Conservation (phyloP, 2,329 filamentous ascomycete genomes). For the Zasmidium angulare region DNA sequence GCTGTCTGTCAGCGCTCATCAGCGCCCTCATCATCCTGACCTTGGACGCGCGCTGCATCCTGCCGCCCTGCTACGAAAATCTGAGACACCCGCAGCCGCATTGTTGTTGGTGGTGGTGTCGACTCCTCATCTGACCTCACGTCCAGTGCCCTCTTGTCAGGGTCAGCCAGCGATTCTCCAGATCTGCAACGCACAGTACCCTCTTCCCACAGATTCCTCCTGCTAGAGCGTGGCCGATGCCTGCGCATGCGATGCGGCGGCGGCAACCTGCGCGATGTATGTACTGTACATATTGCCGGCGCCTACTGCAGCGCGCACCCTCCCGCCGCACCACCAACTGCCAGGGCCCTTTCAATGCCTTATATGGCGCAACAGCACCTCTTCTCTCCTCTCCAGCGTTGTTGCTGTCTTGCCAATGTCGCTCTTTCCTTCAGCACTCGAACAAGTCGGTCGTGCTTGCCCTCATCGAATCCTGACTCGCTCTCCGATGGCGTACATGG, state of each 20-base stretch:
- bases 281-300: not conserved
- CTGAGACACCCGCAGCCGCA: slow-evolving; percentile 19
- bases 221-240: not conserved
- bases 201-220: not conserved
- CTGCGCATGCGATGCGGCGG: too few species aligned
- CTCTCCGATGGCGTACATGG: slow-evolving; percentile 13
- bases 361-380: slow-evolving; percentile 3
- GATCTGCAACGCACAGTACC: slow-evolving; percentile 19
- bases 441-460: not conserved
- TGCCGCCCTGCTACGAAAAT: slow-evolving; percentile 19
- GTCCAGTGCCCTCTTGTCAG: not conserved
- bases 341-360: slow-evolving; percentile 16
- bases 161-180: slow-evolving; percentile 14
- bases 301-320: slow-evolving; percentile 4
- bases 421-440: not conserved
- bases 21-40: not conserved
- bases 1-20: not conserved
- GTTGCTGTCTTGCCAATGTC: not conserved
- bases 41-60: slow-evolving; percentile 4
- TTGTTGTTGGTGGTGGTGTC: slow-evolving; percentile 11
- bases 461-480: slow-evolving; percentile 8
- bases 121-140: slow-evolving; percentile 14
- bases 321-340: slow-evolving; percentile 12
- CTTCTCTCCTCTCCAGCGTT: not conserved
- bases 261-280: too few species aligned